Base-by-base conservation (phyloP, 2,329 filamentous ascomycete species). In the Ophiostoma angusticollis region DNA sequence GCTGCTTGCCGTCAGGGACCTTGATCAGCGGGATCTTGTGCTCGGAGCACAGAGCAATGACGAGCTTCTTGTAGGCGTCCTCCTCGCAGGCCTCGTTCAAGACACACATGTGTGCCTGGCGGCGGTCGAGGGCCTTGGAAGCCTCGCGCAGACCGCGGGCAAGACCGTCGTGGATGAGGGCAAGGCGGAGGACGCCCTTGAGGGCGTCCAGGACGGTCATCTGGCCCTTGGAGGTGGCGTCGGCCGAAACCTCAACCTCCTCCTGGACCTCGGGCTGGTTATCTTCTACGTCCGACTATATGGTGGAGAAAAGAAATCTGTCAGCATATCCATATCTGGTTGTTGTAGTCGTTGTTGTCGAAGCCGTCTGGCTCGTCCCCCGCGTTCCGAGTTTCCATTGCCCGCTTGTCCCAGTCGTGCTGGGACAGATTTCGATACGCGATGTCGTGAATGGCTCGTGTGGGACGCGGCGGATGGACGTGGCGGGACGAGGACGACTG, bases 231-330 rank as follows among this genome's bases (percentile, higher is more conserved):
- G 72, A 72, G 64, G 78, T 78, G 63, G 80, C 81, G 72, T 94
- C 87, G 67, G 83, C 86, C 62, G 81, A 81, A 64, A 95, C 86
- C 71, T 96, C 89, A 68, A 96, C 87, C 75, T 95, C 91, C 63
- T 82, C 77, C 60, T 67, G 64, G 61, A 76, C 86, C 62, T 84
- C 82, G 68, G 84, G 80, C 67, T 80, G 78, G 68, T 77, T 81
- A 69, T 96, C 89, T 95, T 96, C 91, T 96, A 89, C 89, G 86
- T 96, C 89, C 86, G 89, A 96, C 91, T 95, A 23, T n/a, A 7
- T 12, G n/a, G 13, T 21, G 39, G 16, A 31, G 11, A 30, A 14
- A 9, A 11, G n/a, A n/a, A n/a, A n/a, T n/a, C n/a, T n/a, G n/a
- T n/a, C n/a, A n/a, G n/a, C n/a, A n/a, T n/a, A n/a, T n/a, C n/a